Evolutionary conservation across 2,329 filamentous ascomycete genomes (phyloP).

Genomic region (Botrytis galanthina): DNA sequence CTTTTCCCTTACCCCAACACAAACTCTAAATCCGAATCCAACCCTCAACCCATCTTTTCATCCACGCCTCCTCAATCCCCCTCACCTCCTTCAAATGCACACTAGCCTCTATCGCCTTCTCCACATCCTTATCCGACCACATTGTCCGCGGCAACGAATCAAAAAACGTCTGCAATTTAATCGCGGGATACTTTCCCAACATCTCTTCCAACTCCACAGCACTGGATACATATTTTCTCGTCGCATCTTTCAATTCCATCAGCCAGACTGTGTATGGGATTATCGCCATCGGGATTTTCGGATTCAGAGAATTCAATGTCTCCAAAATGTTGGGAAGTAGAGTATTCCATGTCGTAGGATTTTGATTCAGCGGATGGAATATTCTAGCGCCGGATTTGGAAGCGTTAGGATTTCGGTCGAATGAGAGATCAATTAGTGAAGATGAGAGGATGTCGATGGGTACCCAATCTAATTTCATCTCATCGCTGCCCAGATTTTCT

Average conservation of each 20-base stretch:
- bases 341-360: not conserved
- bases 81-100: not conserved
- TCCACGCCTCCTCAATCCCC: conserved; percentile 2
- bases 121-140: conserved; percentile 4
- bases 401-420: not conserved
- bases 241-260: not conserved
- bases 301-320: not conserved
- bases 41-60: conserved; percentile 12
- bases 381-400: not conserved
- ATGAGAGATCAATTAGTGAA: not conserved
- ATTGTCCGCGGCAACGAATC: not conserved
- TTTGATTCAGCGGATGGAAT: conserved; percentile 4
- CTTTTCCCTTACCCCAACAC: not conserved
- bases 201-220: not conserved
- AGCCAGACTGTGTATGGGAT: not conserved
- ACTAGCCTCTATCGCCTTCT: not conserved
- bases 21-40: conserved; percentile 1
- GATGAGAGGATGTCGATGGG: conserved; percentile 11
- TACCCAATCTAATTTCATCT: conserved; percentile 12
- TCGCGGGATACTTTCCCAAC: conserved; percentile 2
- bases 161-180: conserved; percentile 9
- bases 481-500: not conserved
- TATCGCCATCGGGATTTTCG: not conserved
- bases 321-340: not conserved
- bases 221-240: not conserved